A percentile compares a stretch with the other conserved stretches of the same genome.
Conservation (phyloP, 1,284 basidiomycete species). For the Chalciporus sp. region DNA sequence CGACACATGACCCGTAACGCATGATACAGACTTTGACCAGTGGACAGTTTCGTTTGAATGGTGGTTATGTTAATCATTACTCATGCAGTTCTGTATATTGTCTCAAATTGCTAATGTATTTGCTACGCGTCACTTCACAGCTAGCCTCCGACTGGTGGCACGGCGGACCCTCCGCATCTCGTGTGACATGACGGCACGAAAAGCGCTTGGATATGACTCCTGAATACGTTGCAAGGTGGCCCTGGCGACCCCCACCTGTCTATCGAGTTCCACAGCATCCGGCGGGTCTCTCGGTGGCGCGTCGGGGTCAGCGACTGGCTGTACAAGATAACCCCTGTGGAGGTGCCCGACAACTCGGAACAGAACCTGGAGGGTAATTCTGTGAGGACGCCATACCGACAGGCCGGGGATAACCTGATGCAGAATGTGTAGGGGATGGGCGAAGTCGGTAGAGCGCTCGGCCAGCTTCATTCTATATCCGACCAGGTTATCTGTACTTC, state of each 20-base stretch:
- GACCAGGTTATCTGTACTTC: conserved; percentile 20
- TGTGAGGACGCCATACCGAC: conserved; percentile 68
- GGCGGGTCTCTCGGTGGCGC: conserved; percentile 17
- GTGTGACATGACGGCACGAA: conserved; percentile 44
- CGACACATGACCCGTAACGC: conserved; percentile 37
- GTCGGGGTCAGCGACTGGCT: conserved; percentile 39
- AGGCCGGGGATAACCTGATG: conserved; percentile 65
- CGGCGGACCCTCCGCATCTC: conserved; percentile 37
- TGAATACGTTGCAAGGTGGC: conserved; percentile 47
- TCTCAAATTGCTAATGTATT: conserved; percentile 33
- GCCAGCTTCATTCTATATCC: conserved; percentile 19
- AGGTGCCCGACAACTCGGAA: conserved; percentile 48
- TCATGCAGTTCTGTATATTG: conserved; percentile 22
- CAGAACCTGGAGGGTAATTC: conserved; percentile 49
- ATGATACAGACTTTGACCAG: conserved; percentile 19
- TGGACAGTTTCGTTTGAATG: conserved; percentile 10
- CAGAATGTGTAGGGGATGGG: conserved; percentile 60
- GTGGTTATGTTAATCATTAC: conserved; percentile 24
- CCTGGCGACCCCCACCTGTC: conserved; percentile 37
- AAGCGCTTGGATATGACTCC: conserved; percentile 51
- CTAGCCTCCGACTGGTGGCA: conserved; percentile 25
- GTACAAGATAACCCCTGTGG: conserved; percentile 50
- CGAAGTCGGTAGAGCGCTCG: conserved; percentile 42
- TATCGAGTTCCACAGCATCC: conserved; percentile 21
- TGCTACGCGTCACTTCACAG: conserved; percentile 16